These are phyloP conservation scores for Clitocybe nebularis DNA, from an alignment of 1,284 basidiomycete species.

Conservation along the genomic window DNA sequence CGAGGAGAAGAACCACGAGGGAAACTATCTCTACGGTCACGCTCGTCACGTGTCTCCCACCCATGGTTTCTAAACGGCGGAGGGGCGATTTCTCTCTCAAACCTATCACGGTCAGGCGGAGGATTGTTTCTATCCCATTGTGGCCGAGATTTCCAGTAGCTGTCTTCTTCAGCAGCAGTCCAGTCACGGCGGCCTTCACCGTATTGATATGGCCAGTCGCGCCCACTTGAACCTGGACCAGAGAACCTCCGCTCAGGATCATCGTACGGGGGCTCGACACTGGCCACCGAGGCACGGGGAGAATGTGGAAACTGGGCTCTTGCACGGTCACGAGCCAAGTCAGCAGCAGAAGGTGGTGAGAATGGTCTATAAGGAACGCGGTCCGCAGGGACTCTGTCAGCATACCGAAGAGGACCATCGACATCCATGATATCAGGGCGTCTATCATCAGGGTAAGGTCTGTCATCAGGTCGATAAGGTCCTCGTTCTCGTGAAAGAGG, in stretches of 20 bases:
- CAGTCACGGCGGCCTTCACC: constrained; percentile 32
- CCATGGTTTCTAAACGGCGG: constrained; percentile 17
- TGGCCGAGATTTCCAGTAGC: constrained; percentile 24
- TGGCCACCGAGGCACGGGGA: constrained; percentile 10
- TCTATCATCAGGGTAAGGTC: constrained; percentile 25
- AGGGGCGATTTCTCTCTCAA: constrained; percentile 27
- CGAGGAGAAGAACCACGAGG: constrained; percentile 15
- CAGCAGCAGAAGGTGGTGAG: constrained; percentile 27
- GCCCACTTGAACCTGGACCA: constrained; percentile 9
- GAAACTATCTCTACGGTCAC: constrained; percentile 25
- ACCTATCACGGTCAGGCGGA: constrained; percentile 29
- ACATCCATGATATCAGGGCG: constrained; percentile 29
- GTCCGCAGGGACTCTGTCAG: no score
- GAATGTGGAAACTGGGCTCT: constrained; percentile 21
- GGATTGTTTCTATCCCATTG: constrained; percentile 20
- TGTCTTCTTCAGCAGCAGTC: constrained; percentile 30
- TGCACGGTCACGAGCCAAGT: constrained; percentile 25
- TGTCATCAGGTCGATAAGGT: constrained; percentile 33
- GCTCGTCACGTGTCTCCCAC: constrained; percentile 34
- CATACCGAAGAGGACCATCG: constrained; percentile 24
- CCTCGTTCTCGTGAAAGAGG: constrained; percentile 31
- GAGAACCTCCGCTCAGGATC: no score
- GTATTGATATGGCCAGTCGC: constrained; percentile 18
- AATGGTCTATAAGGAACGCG: constrained; percentile 26
- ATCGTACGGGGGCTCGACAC: constrained; percentile 18